These are phyloP conservation scores for Schoenoplectus triqueter DNA, from an alignment of 202 grass and related monocot species.

Conservation along the genomic window DNA sequence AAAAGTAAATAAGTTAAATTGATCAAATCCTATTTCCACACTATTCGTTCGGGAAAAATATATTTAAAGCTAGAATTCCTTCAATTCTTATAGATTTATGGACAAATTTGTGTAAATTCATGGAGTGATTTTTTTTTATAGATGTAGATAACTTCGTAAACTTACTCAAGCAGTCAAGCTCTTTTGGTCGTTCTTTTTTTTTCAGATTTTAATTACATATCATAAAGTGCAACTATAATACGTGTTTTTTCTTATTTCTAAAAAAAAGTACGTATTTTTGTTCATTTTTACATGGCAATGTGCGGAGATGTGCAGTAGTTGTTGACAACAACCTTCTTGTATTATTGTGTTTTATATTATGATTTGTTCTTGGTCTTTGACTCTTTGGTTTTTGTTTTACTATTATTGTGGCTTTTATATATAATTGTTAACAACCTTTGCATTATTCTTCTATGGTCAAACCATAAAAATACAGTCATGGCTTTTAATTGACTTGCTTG, in stretches of 20 bases:
- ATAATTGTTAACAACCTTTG: background rate
- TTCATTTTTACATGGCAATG: no score
- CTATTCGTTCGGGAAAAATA: background rate
- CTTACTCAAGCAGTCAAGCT: background rate
- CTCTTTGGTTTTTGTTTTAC: constrained; percentile 22
- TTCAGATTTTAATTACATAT: background rate
- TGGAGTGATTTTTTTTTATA: no score
- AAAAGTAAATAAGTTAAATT: no score
- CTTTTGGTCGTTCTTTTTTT: background rate
- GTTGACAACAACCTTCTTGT: background rate
- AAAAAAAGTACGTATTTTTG: no score
- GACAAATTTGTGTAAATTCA: no score
- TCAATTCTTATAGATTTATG: background rate
- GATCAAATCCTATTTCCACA: background rate
- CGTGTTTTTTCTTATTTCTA: background rate
- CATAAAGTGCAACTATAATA: background rate
- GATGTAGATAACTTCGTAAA: background rate
- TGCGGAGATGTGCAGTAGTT: background rate
- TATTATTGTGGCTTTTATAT: background rate
- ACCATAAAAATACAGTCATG: background rate
- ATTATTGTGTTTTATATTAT: background rate
- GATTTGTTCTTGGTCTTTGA: constrained; percentile 10
- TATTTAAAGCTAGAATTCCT: background rate
- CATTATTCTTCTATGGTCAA: background rate
- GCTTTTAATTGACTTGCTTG: background rate